Evolutionary conservation across 768 basidiomycete species (phyloP), one percentile per base, ranked within the genome.

Genomic region (Podaxis rugospora): DNA sequence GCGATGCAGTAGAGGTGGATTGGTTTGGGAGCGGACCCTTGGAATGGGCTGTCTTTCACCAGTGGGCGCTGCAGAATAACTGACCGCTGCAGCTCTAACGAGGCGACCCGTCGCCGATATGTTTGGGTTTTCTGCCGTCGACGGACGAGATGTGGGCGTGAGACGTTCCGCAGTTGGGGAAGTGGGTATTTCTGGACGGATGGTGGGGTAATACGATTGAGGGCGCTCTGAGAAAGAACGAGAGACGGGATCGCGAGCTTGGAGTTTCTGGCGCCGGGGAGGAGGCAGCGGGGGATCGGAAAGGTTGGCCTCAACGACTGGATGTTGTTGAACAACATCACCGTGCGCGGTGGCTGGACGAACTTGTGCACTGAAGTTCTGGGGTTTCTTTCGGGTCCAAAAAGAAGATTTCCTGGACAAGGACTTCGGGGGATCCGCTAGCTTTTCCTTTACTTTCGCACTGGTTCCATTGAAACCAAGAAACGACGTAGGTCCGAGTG

Each of bases 1-100:
- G 46, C 90, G 84, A 68, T 86, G 87, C 40, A 91, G 69, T 55
- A 90, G 73, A 18, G 88, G 86, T 3, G 90, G 87, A 63, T 87
- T 90, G 21, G 89, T 88, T 36, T 83, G 75, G 18, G 74, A 74
- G n/a, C 79, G 77, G 21, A 71, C 71, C 60, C 74, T 67, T n/a
- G 53, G 63, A 14, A 55, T 11, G 27, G 63, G 63, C 37, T 51
- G 59, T 54, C 42, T 37, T 37, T 60, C 59, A 61, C 36, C 53
- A 65, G 68, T 58, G 76, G 47, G 46, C 50, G 18, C 40, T 36
- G 36, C 49, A n/a, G 46, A 55, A 39, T 55, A 16, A 21, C 51
- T 55, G 59, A 57, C 37, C 36, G 47, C 16, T 21, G 57, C 21
- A 16, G 28, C 36, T 39, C 57, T 78, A 5, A 39, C 18, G 9